Conservation (phyloP, 768 basidiomycete genomes). For the Boletales sp. region DNA sequence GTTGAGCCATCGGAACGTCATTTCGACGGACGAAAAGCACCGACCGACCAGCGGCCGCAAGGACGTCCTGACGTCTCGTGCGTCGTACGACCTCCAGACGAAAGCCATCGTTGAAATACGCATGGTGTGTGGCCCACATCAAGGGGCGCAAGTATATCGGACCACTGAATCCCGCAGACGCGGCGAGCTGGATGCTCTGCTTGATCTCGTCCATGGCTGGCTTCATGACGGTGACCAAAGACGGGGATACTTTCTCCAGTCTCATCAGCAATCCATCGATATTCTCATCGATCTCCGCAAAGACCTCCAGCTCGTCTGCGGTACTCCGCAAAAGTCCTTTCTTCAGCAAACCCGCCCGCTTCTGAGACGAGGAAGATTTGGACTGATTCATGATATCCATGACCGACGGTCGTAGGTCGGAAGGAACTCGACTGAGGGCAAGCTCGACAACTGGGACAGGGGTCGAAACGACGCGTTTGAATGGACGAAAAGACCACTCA, state of each 20-base stretch:
- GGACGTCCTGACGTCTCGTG: slow-evolving; percentile 62
- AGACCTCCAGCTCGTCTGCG: slow-evolving; percentile 70
- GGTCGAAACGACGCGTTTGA: background rate
- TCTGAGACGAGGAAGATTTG: slow-evolving; percentile 65
- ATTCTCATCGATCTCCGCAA: slow-evolving; percentile 63
- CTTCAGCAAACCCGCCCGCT: slow-evolving; percentile 64
- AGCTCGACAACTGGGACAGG: slow-evolving; percentile 57
- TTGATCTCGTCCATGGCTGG: slow-evolving; percentile 60
- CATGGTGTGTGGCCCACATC: slow-evolving; percentile 64
- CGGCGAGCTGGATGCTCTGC: slow-evolving; percentile 55
- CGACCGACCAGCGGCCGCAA: slow-evolving; percentile 81
- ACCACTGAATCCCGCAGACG: slow-evolving; percentile 58
- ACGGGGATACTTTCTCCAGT: slow-evolving; percentile 59
- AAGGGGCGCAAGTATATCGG: slow-evolving; percentile 67
- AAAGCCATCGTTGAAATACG: slow-evolving; percentile 69
- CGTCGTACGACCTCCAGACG: slow-evolving; percentile 71
- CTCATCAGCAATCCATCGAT: slow-evolving; percentile 52
- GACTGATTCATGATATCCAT: slow-evolving; percentile 62
- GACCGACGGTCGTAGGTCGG: slow-evolving; percentile 51
- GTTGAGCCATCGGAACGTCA: background rate
- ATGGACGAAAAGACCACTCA: slow-evolving; percentile 32
- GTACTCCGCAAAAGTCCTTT: slow-evolving; percentile 63
- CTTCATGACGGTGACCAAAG: slow-evolving; percentile 45
- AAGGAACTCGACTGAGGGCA: slow-evolving; percentile 58
- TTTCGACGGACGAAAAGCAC: slow-evolving; percentile 9